Evolutionary conservation across 306 rosid genomes (phyloP).

Genomic region (Phaseolus lunatus): DNA sequence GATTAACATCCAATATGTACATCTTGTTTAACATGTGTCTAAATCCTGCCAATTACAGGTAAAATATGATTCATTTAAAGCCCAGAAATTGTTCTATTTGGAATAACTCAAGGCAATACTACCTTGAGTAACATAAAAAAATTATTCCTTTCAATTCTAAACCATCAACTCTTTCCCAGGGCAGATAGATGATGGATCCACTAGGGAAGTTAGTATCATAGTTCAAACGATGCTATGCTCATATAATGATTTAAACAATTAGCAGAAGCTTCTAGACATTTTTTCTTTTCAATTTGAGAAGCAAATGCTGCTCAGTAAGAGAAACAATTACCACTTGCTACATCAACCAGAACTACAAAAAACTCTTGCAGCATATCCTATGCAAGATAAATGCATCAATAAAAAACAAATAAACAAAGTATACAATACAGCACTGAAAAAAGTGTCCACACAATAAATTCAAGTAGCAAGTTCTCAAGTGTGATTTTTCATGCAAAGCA

Average conservation of each 20-base stretch:
- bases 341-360: conserved; percentile 15
- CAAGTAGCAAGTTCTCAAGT: conserved; percentile 13
- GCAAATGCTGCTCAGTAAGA: conserved; percentile 7
- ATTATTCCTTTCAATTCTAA: conserved; percentile 8
- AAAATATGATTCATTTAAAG: too few relatives aligned
- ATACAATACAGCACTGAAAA: not conserved
- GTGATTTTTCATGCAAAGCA: not conserved
- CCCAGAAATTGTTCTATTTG: too few relatives aligned
- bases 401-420: not conserved
- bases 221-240: not conserved
- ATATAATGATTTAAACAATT: not conserved
- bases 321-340: not conserved
- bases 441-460: conserved; percentile 6
- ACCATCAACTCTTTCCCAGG: not conserved
- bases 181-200: conserved; percentile 19
- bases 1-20: not conserved
- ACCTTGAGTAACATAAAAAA: too few relatives aligned
- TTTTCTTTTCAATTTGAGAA: conserved; percentile 10
- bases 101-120: too few relatives aligned
- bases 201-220: not conserved
- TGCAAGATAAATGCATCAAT: not conserved
- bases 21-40: conserved; percentile 12
- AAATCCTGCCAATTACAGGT: not conserved
- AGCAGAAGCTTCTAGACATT: not conserved
- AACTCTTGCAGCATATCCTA: not conserved